phyloP scores from a whole-genome alignment of 2,329 filamentous ascomycete species.

The Teratosphaeria epicoccoides region DNA sequence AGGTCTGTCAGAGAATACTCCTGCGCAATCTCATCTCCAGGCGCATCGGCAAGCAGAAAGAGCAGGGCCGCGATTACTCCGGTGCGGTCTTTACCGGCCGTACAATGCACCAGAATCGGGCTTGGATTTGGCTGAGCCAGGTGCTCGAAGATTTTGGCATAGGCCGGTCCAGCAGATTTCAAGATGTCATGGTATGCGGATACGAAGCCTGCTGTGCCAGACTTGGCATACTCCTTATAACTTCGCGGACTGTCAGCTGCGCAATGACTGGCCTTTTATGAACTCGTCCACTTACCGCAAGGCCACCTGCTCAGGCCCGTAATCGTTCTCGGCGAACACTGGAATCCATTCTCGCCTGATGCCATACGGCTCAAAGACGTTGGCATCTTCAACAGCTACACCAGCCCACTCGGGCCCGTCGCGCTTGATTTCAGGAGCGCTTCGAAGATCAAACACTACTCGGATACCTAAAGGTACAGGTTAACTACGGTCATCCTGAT shows the following conservation, averaged over 20 bases:
- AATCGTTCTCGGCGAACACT: conserved; percentile 53
- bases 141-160: conserved; percentile 50
- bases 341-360: conserved; percentile 50
- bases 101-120: conserved; percentile 60
- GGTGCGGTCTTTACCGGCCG: conserved; percentile 67
- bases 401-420: conserved; percentile 26
- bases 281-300: conserved; percentile 28
- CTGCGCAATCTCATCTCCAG: conserved; percentile 47
- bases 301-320: conserved; percentile 52
- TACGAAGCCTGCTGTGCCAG: conserved; percentile 49
- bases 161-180: conserved; percentile 42
- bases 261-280: background rate
- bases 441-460: conserved; percentile 59
- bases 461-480: conserved; percentile 44
- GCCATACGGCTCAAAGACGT: conserved; percentile 31
- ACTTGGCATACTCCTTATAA: conserved; percentile 48
- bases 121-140: conserved; percentile 36
- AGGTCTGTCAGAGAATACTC: conserved; percentile 60
- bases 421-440: conserved; percentile 46
- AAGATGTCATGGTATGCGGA: conserved; percentile 55
- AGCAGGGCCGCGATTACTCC: conserved; percentile 59
- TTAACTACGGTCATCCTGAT: background rate
- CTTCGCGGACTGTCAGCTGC: background rate
- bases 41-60: conserved; percentile 52
- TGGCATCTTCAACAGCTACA: conserved; percentile 13